Evolutionary conservation across 805 yeast species (phyloP), one percentile per base, ranked within the genome.

Genomic region (Saccharomycopsis lassenensis): DNA sequence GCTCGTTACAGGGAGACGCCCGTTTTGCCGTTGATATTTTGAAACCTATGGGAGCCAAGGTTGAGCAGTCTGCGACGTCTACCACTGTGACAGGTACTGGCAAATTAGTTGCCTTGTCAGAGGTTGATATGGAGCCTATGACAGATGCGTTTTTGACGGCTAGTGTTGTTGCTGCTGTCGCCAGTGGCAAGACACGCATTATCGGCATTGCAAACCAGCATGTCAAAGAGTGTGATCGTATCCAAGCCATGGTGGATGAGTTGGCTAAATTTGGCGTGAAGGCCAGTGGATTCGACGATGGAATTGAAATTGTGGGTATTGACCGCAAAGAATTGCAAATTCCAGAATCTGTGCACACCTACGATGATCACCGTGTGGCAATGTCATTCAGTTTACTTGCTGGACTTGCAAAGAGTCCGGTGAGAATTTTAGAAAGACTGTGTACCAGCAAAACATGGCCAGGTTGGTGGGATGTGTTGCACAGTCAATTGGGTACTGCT

Each of bases 361-460:
- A 85, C 52, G 98, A 91, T 57, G 98, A 91, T 52, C 98, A 91
- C 57, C 74, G 98, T 52, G 96, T 91, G 20, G 98, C 98, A 7
- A 91, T 91, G 98, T 82, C 95, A 39, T 81, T 91, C 58, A 83
- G 95, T 3, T 64, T 91, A 41, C 61, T 91, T 36, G 89, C 95
- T 3, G 85, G 94, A 24, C 64, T 83, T 49, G 69, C 72, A 33
- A 44, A 52, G 5, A 52, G 47, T 18, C 14, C 24, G 1, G 89
- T 81, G 1, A 63, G 75, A 45, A 74, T 91, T 41, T 74, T 78
- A 47, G 95, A 89, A 52, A 75, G 96, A 59, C 72, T 80, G 18
- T 85, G 96, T 54, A 93, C 95, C 1, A 93, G 89, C 39, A 91
- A 91, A 62, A 91, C 98, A 0, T 91, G 98, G 98, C 98, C 98